These are phyloP conservation scores for Sporisorium graminicola DNA, from an alignment of 1,284 basidiomycete species.

Conservation along the genomic window DNA sequence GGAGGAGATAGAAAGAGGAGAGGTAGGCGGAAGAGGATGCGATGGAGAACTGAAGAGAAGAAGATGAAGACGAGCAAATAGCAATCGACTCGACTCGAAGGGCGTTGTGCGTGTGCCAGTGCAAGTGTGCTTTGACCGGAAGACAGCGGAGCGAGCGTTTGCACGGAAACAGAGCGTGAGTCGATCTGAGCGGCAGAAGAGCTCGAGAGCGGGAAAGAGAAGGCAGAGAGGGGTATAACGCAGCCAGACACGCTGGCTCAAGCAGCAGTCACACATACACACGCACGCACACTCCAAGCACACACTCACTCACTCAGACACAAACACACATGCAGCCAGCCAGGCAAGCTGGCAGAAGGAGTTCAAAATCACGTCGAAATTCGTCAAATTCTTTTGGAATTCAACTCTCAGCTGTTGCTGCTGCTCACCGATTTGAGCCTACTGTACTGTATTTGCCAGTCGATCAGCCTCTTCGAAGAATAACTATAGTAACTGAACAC, in stretches of 20 bases:
- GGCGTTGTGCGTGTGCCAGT: neutral
- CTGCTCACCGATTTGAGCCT: too few species aligned
- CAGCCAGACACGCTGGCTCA: constrained; percentile 8
- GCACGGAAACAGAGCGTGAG: neutral
- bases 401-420: neutral
- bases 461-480: too few species aligned
- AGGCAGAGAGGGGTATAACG: constrained; percentile 29
- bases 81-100: neutral
- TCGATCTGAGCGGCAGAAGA: neutral
- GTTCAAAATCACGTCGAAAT: constrained; percentile 6
- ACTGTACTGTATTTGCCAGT: too few species aligned
- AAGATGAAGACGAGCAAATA: constrained; percentile 4
- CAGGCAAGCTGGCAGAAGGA: neutral
- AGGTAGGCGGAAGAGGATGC: constrained; percentile 12
- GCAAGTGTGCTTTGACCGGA: constrained; percentile 2
- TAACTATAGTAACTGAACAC: too few species aligned
- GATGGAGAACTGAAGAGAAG: constrained; percentile 3
- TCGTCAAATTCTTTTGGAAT: constrained; percentile 1
- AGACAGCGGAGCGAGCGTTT: constrained; percentile 21
- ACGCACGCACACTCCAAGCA: neutral
- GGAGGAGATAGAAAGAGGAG: constrained; percentile 12
- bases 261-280: neutral
- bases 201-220: neutral
- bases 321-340: neutral
- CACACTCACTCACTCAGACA: too few species aligned